Evolutionary conservation across 768 basidiomycete species (phyloP).

Genomic region (Strobilomyces echinocephalus): DNA sequence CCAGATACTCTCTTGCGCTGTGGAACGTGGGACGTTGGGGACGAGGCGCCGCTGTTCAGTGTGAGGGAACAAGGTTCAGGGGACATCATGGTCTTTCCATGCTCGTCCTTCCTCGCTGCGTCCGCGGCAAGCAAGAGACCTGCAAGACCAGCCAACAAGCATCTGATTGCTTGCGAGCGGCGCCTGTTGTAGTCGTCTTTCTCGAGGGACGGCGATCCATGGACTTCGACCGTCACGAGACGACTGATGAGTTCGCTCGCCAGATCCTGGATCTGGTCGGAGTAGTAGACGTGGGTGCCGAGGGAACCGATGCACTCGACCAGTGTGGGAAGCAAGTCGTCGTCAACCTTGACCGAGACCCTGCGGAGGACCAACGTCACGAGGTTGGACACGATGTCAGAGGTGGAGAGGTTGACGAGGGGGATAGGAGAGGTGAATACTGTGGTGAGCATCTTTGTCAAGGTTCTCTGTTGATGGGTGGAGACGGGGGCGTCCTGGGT

Average conservation of each 20-base stretch:
- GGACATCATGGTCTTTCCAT: conserved; percentile 6
- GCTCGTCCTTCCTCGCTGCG: conserved; percentile 26
- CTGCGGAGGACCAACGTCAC: conserved; percentile 70
- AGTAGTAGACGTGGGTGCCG: conserved; percentile 90
- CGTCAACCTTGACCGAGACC: conserved; percentile 54
- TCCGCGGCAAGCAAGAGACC: conserved; percentile 68
- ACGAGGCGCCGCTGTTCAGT: conserved; percentile 26
- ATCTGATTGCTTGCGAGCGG: conserved; percentile 64
- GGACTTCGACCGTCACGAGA: conserved; percentile 64
- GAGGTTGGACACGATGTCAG: conserved; percentile 80
- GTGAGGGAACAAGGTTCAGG: conserved; percentile 23
- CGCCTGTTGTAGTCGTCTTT: conserved; percentile 36
- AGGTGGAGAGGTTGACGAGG: conserved; percentile 85
- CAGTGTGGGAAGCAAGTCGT: conserved; percentile 59
- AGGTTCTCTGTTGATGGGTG: conserved; percentile 50
- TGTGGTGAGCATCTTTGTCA: conserved; percentile 75
- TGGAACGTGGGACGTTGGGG: conserved; percentile 35
- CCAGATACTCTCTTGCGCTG: conserved; percentile 66
- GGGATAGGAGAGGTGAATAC: conserved; percentile 81
- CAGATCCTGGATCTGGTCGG: conserved; percentile 92
- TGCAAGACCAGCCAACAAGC: conserved; percentile 61
- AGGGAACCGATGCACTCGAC: conserved; percentile 79
- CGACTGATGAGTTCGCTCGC: conserved; percentile 78
- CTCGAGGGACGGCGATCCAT: conserved; percentile 46
- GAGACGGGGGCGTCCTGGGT: conserved; percentile 49